phyloP scores from a whole-genome alignment of 2,329 filamentous ascomycete species.

The Calonectria henricotiae region DNA sequence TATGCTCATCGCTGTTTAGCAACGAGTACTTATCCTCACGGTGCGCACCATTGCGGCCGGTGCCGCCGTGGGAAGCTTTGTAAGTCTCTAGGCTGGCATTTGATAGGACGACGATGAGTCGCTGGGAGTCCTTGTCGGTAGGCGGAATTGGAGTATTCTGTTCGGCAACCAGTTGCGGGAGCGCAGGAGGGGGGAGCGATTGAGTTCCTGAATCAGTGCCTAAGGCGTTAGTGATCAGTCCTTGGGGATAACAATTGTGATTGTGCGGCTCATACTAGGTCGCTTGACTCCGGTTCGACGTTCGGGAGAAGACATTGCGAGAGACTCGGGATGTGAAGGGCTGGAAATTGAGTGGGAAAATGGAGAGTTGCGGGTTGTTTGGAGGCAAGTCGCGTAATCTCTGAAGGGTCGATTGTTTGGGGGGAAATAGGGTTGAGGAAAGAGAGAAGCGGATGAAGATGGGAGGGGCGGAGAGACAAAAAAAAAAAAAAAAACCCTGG shows the following conservation, averaged over 20 bases:
- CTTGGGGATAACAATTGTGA: slow-evolving; percentile 4
- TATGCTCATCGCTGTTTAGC: slow-evolving; percentile 99
- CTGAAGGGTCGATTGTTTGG: neutral
- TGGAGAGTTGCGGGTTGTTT: neutral
- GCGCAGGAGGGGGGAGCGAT: slow-evolving; percentile 90
- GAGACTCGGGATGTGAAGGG: slow-evolving; percentile 25
- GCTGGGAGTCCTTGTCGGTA: slow-evolving; percentile 90
- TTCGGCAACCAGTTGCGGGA: slow-evolving; percentile 94
- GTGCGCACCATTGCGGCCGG: slow-evolving; percentile 74
- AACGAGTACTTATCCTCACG: slow-evolving; percentile 97
- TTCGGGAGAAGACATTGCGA: slow-evolving; percentile 61
- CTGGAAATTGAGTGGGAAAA: neutral
- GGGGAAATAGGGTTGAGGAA: neutral
- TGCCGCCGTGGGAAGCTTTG: slow-evolving; percentile 86
- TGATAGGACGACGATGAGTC: slow-evolving; percentile 95
- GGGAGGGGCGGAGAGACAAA: slow-evolving; percentile 8
- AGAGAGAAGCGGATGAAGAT: slow-evolving; percentile 3
- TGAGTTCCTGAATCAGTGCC: slow-evolving; percentile 79
- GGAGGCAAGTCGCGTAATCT: neutral
- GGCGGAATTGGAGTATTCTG: slow-evolving; percentile 88
- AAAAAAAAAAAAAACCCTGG: slow-evolving; percentile 13
- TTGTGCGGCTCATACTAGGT: slow-evolving; percentile 58
- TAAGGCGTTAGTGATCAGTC: slow-evolving; percentile 42
- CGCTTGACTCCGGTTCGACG: slow-evolving; percentile 62
- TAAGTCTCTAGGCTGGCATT: slow-evolving; percentile 99